Base-by-base conservation (phyloP, 169 alveolate species). In the Nephromyces sp. region DNA sequence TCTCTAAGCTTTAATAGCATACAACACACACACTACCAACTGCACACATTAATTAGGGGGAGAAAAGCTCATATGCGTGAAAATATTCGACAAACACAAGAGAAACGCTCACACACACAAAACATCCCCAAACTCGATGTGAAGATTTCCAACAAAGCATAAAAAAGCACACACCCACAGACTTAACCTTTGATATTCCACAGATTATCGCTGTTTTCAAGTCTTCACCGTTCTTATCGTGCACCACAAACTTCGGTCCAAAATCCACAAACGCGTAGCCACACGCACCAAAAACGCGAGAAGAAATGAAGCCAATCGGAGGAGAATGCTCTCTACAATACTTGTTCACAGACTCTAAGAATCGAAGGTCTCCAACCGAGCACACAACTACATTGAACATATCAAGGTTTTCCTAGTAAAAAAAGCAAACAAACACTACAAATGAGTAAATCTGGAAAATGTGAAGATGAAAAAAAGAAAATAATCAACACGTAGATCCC, bases 181-280 rank as follows among this genome's bases (percentile, higher is more conserved):
- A n/a, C n/a, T n/a, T n/a, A n/a, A n/a, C n/a, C n/a, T n/a, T n/a
- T 30, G 94, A 77, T 5, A 92, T 82, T 22, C 87, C 87, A 28
- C 91, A 84, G 6, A 92, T 79, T 21, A 87, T 87, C 52, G 92
- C 93, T 3, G 90, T 85, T 51, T 86, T 84, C 3, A 84, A 85
- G 68, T 92, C 95, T 57, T 88, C 94, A 6, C 97, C 97, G 65
- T 89, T 86, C 35, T 68, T 71, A 82, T 90, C 95, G 43, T 84
- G 84, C 64, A 93, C 86, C 30, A 77, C 76, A 88, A 94, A 94
- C 25, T 86, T 84, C 32, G 78, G 85, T 24, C 98, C 98, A 76
- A 90, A 96, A 80, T 97, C 99, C 30, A 92, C 97, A 80, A 97
- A 97, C 63, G 94, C 86, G 51, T 92, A 92, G n/a, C 98, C 98